Base-by-base conservation (phyloP, 345 rosid species). In the Viola odorata region DNA sequence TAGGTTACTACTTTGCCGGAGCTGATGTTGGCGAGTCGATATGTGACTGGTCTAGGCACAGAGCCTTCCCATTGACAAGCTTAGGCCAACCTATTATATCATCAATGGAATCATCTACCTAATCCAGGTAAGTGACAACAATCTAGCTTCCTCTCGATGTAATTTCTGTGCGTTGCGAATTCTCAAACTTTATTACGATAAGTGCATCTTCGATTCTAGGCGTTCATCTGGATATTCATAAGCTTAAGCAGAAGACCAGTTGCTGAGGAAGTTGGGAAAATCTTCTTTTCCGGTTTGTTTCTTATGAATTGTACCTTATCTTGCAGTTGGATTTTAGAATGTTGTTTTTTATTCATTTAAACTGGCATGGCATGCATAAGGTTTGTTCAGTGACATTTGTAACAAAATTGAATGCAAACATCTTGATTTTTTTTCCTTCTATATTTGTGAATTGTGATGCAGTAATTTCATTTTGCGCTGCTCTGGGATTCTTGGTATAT, bases 401-500 rank as follows among this genome's bases (percentile, higher is more conserved):
- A 23, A 23, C 32, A 23, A 49, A 16, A 7, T 66, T 58, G 50
- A 50, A 50, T 15, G 13, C 2, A 42, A 12, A 0, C 5, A 3
- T 12, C 37, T 45, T 44, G 13, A 14, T 45, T 0, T 58, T 5
- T 0, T 17, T 41, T 12, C 51, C 50, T 13, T 5, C 53, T 57
- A 37, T 2, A 6, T n/a, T 61, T n/a, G n/a, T n/a, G n/a, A n/a
- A n/a, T n/a, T 66, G 40, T 55, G 71, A 39, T 78, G 76, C 79
- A 90, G 97, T 69, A 16, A 71, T 84, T 53, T 90, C 95, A 12
- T 66, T 90, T 42, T 71, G 69, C 17, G 85, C 90, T 12, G 95
- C 97, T 48, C 57, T 85, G 32, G 91, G 88, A 44, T 90, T 90
- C 78, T 60, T 87, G 73, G 53, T 85, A 70, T 90, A 87, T 54